A percentile compares a stretch with the other conserved stretches of the same genome.
Conservation (phyloP, 345 rosid genomes). For the Salix koriyanagi region DNA sequence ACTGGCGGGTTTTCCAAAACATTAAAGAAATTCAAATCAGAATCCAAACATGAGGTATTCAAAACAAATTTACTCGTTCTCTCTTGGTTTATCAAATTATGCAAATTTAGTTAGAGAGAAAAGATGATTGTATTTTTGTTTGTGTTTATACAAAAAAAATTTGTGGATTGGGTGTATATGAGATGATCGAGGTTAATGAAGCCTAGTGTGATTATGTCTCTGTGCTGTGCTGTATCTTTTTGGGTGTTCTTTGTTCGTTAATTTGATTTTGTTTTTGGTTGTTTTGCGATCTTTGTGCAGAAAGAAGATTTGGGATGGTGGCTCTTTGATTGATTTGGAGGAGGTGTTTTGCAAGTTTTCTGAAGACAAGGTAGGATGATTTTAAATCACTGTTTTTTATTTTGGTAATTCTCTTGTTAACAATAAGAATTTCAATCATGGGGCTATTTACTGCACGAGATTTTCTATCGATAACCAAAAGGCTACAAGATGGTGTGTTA, state of each 20-base stretch:
- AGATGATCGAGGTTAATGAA: background rate
- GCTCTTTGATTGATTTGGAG: conserved; percentile 46
- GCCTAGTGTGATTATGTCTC: background rate
- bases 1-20: conserved; percentile 64
- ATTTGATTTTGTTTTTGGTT: background rate
- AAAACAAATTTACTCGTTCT: conserved; percentile 5
- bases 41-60: conserved; percentile 53
- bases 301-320: conserved; percentile 34
- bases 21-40: conserved; percentile 61
- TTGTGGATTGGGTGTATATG: background rate
- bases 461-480: background rate
- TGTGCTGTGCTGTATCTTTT: background rate
- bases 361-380: conserved; percentile 42
- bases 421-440: background rate
- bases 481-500: background rate
- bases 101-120: background rate
- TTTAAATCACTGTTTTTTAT: background rate
- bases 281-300: conserved; percentile 31
- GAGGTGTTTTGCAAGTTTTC: conserved; percentile 45
- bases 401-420: background rate
- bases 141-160: background rate
- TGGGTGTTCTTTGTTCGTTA: background rate
- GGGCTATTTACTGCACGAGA: background rate
- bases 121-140: background rate
- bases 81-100: background rate